These are phyloP conservation scores for Trifolium fragiferum DNA, from an alignment of 306 rosid species.

Conservation along the genomic window DNA sequence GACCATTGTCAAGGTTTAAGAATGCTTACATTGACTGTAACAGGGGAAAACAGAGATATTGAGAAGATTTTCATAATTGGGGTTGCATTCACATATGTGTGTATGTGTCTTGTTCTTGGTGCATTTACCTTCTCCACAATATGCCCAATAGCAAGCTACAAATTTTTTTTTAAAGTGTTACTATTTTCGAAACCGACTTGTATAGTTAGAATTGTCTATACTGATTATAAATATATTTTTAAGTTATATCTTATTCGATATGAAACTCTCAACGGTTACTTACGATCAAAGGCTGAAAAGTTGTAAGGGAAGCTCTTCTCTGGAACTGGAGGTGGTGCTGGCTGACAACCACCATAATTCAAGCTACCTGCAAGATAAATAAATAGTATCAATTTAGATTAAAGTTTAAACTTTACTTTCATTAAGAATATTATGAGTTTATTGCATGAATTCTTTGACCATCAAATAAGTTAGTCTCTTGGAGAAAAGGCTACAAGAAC, in stretches of 20 bases:
- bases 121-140: conserved; percentile 80
- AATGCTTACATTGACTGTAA: conserved; percentile 69
- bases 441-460: too few relatives aligned
- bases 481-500: too few relatives aligned
- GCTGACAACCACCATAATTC: conserved; percentile 69
- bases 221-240: too few relatives aligned
- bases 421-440: neutral
- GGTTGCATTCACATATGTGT: conserved; percentile 55
- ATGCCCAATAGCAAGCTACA: conserved; percentile 82
- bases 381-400: neutral
- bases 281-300: conserved; percentile 70
- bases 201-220: too few relatives aligned
- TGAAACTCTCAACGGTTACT: neutral
- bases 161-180: neutral
- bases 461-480: too few relatives aligned
- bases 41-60: conserved; percentile 67
- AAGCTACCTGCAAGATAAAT: conserved; percentile 60
- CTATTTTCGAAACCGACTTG: too few relatives aligned
- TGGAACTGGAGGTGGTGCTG: conserved; percentile 73
- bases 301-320: conserved; percentile 55
- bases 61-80: conserved; percentile 67
- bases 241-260: too few relatives aligned
- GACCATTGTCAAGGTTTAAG: conserved; percentile 1
- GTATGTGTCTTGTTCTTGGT: conserved; percentile 46
- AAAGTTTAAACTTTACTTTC: neutral